Percentiles rank a stretch among this genome's conserved stretches.
Evolutionary conservation across 2,329 filamentous ascomycete genomes (phyloP).

Genomic region (Mycosphaerella arachidis): DNA sequence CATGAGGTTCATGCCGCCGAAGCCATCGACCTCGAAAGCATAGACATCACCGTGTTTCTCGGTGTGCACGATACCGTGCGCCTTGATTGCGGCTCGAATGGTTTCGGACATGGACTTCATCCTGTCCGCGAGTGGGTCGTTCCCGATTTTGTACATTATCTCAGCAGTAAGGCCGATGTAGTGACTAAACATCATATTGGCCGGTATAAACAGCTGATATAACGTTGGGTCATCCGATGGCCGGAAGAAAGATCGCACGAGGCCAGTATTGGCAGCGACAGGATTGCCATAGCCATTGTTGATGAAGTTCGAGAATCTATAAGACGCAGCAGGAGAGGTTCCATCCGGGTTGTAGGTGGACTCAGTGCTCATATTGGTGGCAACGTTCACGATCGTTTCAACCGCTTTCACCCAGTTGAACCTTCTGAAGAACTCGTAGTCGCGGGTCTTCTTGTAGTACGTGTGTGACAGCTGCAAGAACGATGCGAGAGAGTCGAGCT

Average conservation of each 20-base stretch:
- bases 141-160: slow-evolving; percentile 33
- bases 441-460: slow-evolving; percentile 43
- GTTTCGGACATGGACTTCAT: slow-evolving; percentile 11
- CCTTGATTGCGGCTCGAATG: slow-evolving; percentile 8
- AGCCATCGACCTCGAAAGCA: slow-evolving; percentile 46
- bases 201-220: slow-evolving; percentile 44
- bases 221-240: slow-evolving; percentile 47
- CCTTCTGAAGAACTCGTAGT: slow-evolving; percentile 15
- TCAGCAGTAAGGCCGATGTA: slow-evolving; percentile 52
- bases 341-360: slow-evolving; percentile 14
- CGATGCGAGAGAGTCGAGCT: slow-evolving; percentile 47
- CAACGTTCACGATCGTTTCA: slow-evolving; percentile 11
- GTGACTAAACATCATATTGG: slow-evolving; percentile 66
- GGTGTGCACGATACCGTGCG: slow-evolving; percentile 37
- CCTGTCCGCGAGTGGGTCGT: slow-evolving; percentile 23
- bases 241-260: slow-evolving; percentile 45
- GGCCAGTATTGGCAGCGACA: slow-evolving; percentile 41
- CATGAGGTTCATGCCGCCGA: slow-evolving; percentile 52
- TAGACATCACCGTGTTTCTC: slow-evolving; percentile 38
- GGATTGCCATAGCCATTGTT: slow-evolving; percentile 46
- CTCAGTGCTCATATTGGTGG: slow-evolving; percentile 13
- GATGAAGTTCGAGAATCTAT: slow-evolving; percentile 7
- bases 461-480: slow-evolving; percentile 46
- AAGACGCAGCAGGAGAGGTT: slow-evolving; percentile 7
- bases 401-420: slow-evolving; percentile 15